Evolutionary conservation across 1,139 yeast species (phyloP), one percentile per base, ranked within the genome.

Genomic region (Debaryomyces singareniensis): DNA sequence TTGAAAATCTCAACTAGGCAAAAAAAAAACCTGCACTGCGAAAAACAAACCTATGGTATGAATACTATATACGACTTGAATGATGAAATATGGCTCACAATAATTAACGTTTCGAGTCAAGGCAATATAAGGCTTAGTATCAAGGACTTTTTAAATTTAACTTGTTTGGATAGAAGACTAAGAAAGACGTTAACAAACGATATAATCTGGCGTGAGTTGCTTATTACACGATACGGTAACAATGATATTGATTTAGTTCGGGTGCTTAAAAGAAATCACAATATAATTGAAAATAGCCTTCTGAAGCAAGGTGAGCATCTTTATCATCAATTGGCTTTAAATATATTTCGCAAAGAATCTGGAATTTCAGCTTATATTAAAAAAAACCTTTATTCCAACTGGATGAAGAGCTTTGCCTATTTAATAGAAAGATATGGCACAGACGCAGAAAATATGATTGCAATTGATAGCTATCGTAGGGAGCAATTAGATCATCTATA

Each of bases 1-100:
- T 5, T 38, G 5, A 36, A 37, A 18, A 37, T 31, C 21, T 24
- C 24, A 25, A 16, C 14, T 18, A n/a, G 21, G 10, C 21, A n/a
- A 18, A 9, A 9, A 18, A 18, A n/a, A 18, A 18, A n/a, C n/a
- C 21, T 9, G 21, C n/a, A n/a, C n/a, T n/a, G 9, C 21, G 21
- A 18, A n/a, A 18, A 18, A n/a, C n/a, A n/a, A n/a, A n/a, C n/a
- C n/a, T n/a, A n/a, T n/a, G n/a, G n/a, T 18, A 18, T 18, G 21
- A 18, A 18, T 7, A 18, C 21, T n/a, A 7, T 18, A 18, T 7
- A 18, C 7, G 21, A 18, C 21, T n/a, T 18, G n/a, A 7, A 7
- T 7, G 7, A 7, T 7, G 21, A 18, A 18, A 18, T 18, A 7
- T 18, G 21, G 21, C 21, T 18, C n/a, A 7, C 7, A 7, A 7